Evolutionary conservation across 208 protist species (phyloP).

Genomic region (Leishmania braziliensis): DNA sequence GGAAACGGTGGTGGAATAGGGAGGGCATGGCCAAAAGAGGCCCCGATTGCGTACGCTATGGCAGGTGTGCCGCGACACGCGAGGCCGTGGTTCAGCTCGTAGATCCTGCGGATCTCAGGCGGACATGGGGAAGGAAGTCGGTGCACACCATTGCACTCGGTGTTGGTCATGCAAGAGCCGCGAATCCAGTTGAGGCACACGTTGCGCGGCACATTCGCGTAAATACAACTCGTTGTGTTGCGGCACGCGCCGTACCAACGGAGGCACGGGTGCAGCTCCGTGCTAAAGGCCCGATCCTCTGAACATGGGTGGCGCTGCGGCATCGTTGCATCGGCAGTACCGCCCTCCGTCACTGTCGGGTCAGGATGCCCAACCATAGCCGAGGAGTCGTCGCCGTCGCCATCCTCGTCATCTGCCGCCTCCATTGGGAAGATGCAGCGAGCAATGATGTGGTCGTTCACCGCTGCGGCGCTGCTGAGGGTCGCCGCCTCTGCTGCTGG

Average conservation of each 20-base stretch:
- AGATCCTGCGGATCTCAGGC: constrained; percentile 47
- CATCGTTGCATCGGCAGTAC: background rate
- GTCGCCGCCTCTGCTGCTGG: background rate
- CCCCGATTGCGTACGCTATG: background rate
- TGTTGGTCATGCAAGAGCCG: constrained; percentile 45
- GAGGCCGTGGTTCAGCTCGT: constrained; percentile 66
- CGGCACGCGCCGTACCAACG: constrained; percentile 75
- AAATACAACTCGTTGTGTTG: constrained; percentile 67
- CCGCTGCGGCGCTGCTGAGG: background rate
- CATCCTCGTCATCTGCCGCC: constrained; percentile 11
- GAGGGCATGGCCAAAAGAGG: background rate
- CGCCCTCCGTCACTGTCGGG: background rate
- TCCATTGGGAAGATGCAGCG: constrained; percentile 32
- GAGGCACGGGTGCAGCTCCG: constrained; percentile 69
- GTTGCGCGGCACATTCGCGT: constrained; percentile 59
- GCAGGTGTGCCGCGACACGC: constrained; percentile 14
- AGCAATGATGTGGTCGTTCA: constrained; percentile 14
- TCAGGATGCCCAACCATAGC: background rate
- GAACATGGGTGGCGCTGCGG: constrained; percentile 12
- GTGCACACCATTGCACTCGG: constrained; percentile 70
- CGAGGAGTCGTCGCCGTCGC: background rate
- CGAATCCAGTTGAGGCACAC: constrained; percentile 82
- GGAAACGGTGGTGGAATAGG: background rate
- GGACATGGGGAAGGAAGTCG: constrained; percentile 69
- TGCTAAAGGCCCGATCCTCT: constrained; percentile 43